phyloP scores from a whole-genome alignment of 768 basidiomycete genomes.

The Nidularia sp. region DNA sequence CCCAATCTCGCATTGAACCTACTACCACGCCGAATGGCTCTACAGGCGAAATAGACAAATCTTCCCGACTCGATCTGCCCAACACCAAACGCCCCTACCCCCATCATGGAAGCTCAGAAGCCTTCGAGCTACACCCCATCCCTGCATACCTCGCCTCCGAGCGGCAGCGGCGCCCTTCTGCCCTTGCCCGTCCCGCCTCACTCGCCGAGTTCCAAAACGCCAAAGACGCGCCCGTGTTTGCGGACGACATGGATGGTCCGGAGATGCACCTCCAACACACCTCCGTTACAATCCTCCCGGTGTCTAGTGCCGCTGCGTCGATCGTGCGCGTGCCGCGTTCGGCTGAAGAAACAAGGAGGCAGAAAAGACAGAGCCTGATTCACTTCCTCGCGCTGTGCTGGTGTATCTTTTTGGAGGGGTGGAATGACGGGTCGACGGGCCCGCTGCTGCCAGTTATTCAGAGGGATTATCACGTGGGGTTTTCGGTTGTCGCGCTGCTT shows the following conservation, averaged over 20 bases:
- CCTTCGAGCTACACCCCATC: conserved; percentile 4
- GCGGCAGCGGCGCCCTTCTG: conserved; percentile 5
- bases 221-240: background rate
- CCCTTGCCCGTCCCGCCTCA: background rate
- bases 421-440: conserved; percentile 21
- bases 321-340: no score
- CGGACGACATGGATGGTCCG: background rate
- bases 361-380: conserved; percentile 5
- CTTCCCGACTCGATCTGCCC: no score
- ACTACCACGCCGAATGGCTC: no score
- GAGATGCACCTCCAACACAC: background rate
- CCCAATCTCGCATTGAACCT: no score
- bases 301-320: background rate
- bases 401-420: conserved; percentile 38
- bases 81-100: no score
- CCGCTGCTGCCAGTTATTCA: conserved; percentile 21
- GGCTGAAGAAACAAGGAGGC: no score
- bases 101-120: background rate
- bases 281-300: background rate
- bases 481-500: conserved; percentile 45
- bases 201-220: background rate
- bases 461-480: conserved; percentile 23
- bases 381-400: conserved; percentile 41
- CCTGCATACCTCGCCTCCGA: conserved; percentile 4
- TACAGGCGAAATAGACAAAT: no score